phyloP scores from a whole-genome alignment of 805 yeast species.

The Henningerozyma blattae region DNA sequence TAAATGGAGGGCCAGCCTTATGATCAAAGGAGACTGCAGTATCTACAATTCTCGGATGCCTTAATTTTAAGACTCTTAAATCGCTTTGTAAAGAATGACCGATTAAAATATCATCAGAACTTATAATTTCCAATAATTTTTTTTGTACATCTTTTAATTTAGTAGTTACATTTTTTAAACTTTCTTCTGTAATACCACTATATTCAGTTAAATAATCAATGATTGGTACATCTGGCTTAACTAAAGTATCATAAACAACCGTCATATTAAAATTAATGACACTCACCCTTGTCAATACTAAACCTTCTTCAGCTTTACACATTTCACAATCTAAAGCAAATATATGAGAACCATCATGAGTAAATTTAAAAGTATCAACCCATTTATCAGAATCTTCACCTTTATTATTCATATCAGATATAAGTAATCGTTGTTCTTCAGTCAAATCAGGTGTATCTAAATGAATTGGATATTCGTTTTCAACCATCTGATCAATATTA shows the following conservation, averaged over 20 bases:
- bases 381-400: constrained; percentile 24
- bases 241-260: constrained; percentile 58
- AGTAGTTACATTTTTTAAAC: constrained; percentile 46
- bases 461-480: constrained; percentile 52
- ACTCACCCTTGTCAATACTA: constrained; percentile 68
- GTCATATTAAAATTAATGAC: constrained; percentile 51
- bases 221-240: constrained; percentile 65
- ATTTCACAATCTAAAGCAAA: constrained; percentile 92
- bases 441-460: constrained; percentile 19
- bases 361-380: constrained; percentile 41
- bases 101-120: constrained; percentile 53
- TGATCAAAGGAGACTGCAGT: constrained; percentile 72
- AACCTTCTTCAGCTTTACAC: constrained; percentile 53
- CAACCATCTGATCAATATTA: constrained; percentile 34
- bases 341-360: constrained; percentile 48
- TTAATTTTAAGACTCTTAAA: constrained; percentile 52
- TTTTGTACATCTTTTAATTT: constrained; percentile 57
- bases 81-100: constrained; percentile 92
- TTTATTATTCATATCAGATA: constrained; percentile 2
- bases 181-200: constrained; percentile 77
- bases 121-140: constrained; percentile 35
- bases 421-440: constrained; percentile 1
- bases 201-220: constrained; percentile 71
- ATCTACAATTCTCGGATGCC: constrained; percentile 70
- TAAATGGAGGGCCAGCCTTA: constrained; percentile 69